Evolutionary conservation across 768 basidiomycete species (phyloP).

Genomic region (Tricholoma bakamatsutake): DNA sequence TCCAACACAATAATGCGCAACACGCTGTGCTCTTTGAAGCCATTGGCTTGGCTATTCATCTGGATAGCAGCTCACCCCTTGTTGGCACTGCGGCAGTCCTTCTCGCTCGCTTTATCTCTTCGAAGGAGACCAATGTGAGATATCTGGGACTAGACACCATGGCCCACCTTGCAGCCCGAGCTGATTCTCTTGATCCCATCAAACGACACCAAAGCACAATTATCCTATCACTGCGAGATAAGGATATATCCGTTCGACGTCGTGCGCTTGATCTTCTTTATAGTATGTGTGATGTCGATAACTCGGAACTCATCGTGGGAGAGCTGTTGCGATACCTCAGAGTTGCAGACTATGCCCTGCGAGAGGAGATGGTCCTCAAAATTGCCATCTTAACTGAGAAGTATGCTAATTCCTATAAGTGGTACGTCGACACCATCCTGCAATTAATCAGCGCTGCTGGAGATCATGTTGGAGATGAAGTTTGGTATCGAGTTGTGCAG

Average conservation of each 20-base stretch:
- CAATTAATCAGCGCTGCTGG: slow-evolving; percentile 95
- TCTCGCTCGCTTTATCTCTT: slow-evolving; percentile 92
- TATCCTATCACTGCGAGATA: slow-evolving; percentile 89
- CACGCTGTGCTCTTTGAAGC: slow-evolving; percentile 98
- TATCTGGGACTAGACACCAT: slow-evolving; percentile 97
- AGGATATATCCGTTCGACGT: slow-evolving; percentile 93
- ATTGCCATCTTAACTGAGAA: slow-evolving; percentile 99
- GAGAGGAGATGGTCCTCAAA: slow-evolving; percentile 99
- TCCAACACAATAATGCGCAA: slow-evolving; percentile 98
- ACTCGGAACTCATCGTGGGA: slow-evolving; percentile 92
- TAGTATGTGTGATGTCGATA: slow-evolving; percentile 99
- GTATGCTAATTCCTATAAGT: slow-evolving; percentile 95
- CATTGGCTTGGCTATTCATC: slow-evolving; percentile 91
- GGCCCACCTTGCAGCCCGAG: slow-evolving; percentile 94
- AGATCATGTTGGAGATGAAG: slow-evolving; percentile 98
- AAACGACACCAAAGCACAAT: slow-evolving; percentile 96
- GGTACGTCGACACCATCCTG: slow-evolving; percentile 98
- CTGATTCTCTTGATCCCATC: slow-evolving; percentile 85
- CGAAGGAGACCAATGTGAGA: slow-evolving; percentile 97
- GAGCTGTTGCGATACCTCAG: slow-evolving; percentile 90
- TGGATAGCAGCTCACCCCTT: slow-evolving; percentile 86
- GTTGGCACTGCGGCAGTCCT: slow-evolving; percentile 86
- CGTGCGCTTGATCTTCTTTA: slow-evolving; percentile 94
- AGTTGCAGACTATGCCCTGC: slow-evolving; percentile 93
- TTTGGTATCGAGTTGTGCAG: slow-evolving; percentile 99